phyloP scores from a whole-genome alignment of 208 protist genomes.

The Leishmania mexicana region DNA sequence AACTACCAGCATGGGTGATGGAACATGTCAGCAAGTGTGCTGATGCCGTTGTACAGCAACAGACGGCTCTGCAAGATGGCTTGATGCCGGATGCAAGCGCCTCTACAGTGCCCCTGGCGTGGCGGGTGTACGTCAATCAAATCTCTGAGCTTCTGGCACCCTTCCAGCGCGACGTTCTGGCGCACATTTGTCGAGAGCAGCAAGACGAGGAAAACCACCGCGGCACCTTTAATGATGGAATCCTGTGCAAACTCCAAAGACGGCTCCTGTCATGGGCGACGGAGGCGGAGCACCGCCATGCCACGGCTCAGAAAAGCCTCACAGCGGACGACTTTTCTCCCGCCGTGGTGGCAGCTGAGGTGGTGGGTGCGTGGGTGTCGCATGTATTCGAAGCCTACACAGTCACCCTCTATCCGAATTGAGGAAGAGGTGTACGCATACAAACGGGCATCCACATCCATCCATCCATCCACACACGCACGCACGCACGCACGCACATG shows the following conservation, averaged over 20 bases:
- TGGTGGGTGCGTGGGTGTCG: conserved; percentile 22
- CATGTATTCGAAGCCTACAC: conserved; percentile 14
- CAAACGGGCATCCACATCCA: background rate
- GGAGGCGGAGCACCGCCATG: background rate
- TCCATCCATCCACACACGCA: no score
- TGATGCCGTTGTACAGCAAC: background rate
- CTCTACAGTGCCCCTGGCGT: conserved; percentile 8
- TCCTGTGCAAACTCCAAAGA: background rate
- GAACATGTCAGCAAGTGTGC: conserved; percentile 2
- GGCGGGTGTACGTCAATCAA: conserved; percentile 3
- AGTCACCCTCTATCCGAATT: conserved; percentile 5
- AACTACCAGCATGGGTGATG: conserved; percentile 4
- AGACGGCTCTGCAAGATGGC: background rate
- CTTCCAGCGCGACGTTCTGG: conserved; percentile 3
- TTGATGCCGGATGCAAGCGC: background rate
- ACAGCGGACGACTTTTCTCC: background rate
- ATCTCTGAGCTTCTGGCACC: conserved; percentile 4
- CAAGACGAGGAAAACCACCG: background rate
- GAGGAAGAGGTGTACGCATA: background rate
- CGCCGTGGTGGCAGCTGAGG: background rate
- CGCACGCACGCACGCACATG: no score
- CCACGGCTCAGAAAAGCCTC: background rate
- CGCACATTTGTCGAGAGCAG: background rate
- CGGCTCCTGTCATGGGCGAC: conserved; percentile 5
- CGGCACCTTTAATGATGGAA: background rate